Evolutionary conservation across 108 stramenopile species (phyloP), one percentile per base, ranked within the genome.

Genomic region (Epithemia pelagica): DNA sequence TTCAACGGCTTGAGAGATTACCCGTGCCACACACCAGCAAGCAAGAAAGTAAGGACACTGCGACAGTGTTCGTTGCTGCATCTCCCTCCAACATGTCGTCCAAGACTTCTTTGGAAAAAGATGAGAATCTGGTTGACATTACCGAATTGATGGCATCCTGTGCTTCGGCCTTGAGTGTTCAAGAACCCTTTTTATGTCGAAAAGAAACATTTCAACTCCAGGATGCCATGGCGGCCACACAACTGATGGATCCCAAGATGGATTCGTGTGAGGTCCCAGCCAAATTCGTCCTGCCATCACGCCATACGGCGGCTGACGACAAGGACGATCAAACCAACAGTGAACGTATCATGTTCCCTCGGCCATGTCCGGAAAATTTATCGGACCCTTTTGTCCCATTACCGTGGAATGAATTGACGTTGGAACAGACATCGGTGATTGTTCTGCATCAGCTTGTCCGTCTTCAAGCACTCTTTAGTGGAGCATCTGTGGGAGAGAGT

Each of bases 211-310:
- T 96, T 65, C 70, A 66, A 63, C 70, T 96, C 30, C 84, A 81
- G 53, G 96, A 95, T 63, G 86, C 94, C 77, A 96, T 96, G 96
- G 78, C 91, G 0, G 96, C 96, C 3, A 71, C 91, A 30, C 94
- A 96, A 71, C 37, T 96, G 3, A 86, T 90, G 73, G 94, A 96
- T 58, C 59, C 67, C n/a, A 89, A 89, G 59, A 94, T 95, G 94
- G 96, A 96, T 74, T 88, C 87, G 67, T 89, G 89, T 68, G 86
- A 91, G 66, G 74, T 91, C 64, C 82, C 87, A 21, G 54, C 69
- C n/a, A 62, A 70, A 52, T 64, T 65, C 30, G 61, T 69, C 21
- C 33, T 55, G 29, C 60, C 52, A 21, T 15, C 5, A 46, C 5
- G 37, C 5, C 5, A 5, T 5, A 46, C 37, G 37, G 15, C 37